These are phyloP conservation scores for Avena atlantica DNA, from an alignment of 176 grass and related monocot species.

Conservation along the genomic window DNA sequence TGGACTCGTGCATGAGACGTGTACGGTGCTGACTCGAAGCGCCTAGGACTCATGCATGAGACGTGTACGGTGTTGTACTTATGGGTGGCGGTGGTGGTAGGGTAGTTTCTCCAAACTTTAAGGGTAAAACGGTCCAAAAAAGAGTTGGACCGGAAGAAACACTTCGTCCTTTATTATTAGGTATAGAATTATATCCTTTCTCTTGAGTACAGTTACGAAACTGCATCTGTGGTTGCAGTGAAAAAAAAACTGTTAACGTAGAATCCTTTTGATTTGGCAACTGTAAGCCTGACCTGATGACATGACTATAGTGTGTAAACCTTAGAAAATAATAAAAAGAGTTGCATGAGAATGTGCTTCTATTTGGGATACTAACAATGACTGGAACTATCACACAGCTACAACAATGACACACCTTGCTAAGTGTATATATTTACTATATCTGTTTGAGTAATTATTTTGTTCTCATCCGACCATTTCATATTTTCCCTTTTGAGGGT, in stretches of 20 bases:
- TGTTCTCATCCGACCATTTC: neutral
- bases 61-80: too few species aligned
- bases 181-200: neutral
- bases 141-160: too few species aligned
- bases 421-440: neutral
- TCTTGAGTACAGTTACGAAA: neutral
- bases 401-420: neutral
- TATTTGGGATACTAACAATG: neutral
- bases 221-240: neutral
- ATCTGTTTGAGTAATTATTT: neutral
- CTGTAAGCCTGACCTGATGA: neutral
- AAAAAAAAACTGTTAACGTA: neutral
- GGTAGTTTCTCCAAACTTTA: too few species aligned
- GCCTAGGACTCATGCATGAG: too few species aligned
- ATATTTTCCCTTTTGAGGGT: neutral
- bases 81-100: too few species aligned
- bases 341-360: neutral
- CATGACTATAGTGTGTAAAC: neutral
- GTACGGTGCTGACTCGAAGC: too few species aligned
- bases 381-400: neutral
- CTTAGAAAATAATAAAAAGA: neutral
- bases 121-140: too few species aligned
- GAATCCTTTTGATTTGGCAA: constrained; percentile 8
- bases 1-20: too few species aligned
- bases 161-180: too few species aligned